These are phyloP conservation scores for Psophocarpus tetragonolobus DNA, from an alignment of 306 rosid species.

Conservation along the genomic window DNA sequence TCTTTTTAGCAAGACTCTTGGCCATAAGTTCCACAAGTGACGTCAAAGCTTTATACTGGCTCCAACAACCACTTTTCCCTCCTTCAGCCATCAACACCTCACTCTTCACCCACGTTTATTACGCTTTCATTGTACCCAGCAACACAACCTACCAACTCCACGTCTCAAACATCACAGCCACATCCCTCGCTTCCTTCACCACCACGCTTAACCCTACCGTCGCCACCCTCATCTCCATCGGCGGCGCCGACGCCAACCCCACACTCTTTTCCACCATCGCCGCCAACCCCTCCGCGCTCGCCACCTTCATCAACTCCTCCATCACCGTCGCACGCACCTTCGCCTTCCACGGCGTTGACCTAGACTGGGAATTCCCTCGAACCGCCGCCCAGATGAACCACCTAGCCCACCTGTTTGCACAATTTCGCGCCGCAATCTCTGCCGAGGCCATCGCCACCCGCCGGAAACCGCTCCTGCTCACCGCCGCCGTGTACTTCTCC, in stretches of 20 bases:
- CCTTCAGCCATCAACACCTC: slow-evolving; percentile 68
- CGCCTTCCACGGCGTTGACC: slow-evolving; percentile 68
- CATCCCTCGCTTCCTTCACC: slow-evolving; percentile 49
- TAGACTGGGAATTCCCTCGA: slow-evolving; percentile 77
- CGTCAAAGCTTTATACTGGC: slow-evolving; percentile 54
- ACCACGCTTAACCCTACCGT: slow-evolving; percentile 36
- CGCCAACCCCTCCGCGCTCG: slow-evolving; percentile 43
- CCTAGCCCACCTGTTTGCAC: slow-evolving; percentile 41
- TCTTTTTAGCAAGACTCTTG: slow-evolving; percentile 3
- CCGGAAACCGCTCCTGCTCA: slow-evolving; percentile 52
- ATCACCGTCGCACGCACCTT: slow-evolving; percentile 55
- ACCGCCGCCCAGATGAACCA: slow-evolving; percentile 44
- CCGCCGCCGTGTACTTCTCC: slow-evolving; percentile 70
- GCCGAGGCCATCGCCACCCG: slow-evolving; percentile 32
- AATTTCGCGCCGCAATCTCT: slow-evolving; percentile 42
- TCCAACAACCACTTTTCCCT: slow-evolving; percentile 44
- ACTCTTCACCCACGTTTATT: slow-evolving; percentile 66
- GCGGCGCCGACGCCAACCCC: slow-evolving; percentile 46
- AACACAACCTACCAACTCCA: slow-evolving; percentile 41
- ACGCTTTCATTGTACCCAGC: slow-evolving; percentile 57
- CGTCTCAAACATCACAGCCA: slow-evolving; percentile 34
- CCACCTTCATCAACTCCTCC: slow-evolving; percentile 59
- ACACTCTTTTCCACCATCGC: slow-evolving; percentile 46
- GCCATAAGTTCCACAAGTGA: neutral
- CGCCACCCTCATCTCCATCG: slow-evolving; percentile 56